Conservation (phyloP, 2,329 filamentous ascomycete genomes). For the Cladophialophora psammophila region DNA sequence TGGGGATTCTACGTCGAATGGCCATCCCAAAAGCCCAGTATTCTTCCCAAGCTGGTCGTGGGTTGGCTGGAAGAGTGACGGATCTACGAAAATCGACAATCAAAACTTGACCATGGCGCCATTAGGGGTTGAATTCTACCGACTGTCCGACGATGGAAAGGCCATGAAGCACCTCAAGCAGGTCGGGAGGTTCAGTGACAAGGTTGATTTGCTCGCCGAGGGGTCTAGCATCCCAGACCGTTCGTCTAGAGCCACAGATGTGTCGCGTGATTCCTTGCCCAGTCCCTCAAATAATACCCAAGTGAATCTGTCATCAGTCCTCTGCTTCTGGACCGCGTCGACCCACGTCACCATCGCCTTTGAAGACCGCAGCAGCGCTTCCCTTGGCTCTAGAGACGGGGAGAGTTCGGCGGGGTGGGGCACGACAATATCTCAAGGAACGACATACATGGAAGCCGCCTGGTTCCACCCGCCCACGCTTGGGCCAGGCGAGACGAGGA, state of each 20-base stretch:
- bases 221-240: background rate
- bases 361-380: background rate
- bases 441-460: background rate
- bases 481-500: background rate
- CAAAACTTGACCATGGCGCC: background rate
- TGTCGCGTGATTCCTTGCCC: background rate
- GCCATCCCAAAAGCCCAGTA: background rate
- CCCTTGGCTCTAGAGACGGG: background rate
- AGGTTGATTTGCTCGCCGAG: background rate
- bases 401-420: background rate
- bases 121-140: conserved; percentile 1
- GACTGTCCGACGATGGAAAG: background rate
- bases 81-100: conserved; percentile 4
- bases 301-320: background rate
- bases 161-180: background rate
- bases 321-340: background rate
- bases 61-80: conserved; percentile 1
- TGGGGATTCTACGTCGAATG: background rate
- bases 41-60: background rate
- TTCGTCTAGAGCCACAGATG: background rate
- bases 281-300: background rate
- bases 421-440: conserved; percentile 10
- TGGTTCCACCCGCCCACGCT: conserved; percentile 14
- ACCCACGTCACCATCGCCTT: background rate
- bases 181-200: background rate